A percentile compares a stretch with the other conserved stretches of the same genome.
Conservation (phyloP, 1,284 basidiomycete species). For the Trametes polyzona region DNA sequence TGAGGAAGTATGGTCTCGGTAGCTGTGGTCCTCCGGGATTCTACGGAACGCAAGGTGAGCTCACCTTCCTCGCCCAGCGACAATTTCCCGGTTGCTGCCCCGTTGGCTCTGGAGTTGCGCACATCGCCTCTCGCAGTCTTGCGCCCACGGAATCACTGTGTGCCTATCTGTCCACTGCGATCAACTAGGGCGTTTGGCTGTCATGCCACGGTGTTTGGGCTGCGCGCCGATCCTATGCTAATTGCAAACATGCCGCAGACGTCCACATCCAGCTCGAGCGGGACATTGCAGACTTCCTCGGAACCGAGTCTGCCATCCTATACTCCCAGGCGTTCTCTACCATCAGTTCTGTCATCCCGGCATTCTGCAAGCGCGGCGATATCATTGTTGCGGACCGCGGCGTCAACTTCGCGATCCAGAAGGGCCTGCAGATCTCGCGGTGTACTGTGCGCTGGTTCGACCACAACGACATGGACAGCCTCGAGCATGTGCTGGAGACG, state of each 20-base stretch:
- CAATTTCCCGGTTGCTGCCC: conserved; percentile 36
- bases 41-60: conserved; percentile 90
- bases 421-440: conserved; percentile 95
- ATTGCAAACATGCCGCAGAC: conserved; percentile 79
- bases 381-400: conserved; percentile 97
- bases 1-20: conserved; percentile 94
- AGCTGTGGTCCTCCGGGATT: conserved; percentile 98
- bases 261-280: conserved; percentile 91
- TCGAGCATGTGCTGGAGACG: conserved; percentile 85
- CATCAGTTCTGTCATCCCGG: conserved; percentile 93
- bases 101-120: not conserved
- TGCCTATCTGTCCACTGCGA: not conserved
- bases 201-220: not conserved
- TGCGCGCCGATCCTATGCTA: conserved; percentile 9
- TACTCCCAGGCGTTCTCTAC: conserved; percentile 96
- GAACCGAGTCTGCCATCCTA: conserved; percentile 87
- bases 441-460: conserved; percentile 95
- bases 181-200: not conserved
- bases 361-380: conserved; percentile 97
- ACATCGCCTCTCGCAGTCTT: not conserved
- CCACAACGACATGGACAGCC: conserved; percentile 91
- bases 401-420: conserved; percentile 95
- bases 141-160: not conserved
- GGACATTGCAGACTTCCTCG: conserved; percentile 90
- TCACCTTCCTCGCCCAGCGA: not conserved